phyloP scores from a whole-genome alignment of 176 grass and related monocot species.

The Tillandsia leiboldiana region DNA sequence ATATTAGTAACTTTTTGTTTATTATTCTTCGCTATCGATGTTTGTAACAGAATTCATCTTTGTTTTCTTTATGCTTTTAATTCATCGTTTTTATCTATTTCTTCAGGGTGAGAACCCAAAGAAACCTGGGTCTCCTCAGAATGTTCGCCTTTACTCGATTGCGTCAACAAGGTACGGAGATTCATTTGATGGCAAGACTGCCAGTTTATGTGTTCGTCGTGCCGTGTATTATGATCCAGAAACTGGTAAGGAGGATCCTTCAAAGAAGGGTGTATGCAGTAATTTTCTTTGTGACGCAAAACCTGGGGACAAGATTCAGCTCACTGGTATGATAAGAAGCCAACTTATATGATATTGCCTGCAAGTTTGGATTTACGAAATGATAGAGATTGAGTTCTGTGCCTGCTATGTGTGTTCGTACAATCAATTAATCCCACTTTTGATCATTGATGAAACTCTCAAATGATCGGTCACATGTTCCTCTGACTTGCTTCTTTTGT shows the following conservation, averaged over 20 bases:
- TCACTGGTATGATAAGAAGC: slow-evolving; percentile 48
- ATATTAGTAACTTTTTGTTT: neutral
- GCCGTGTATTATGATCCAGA: slow-evolving; percentile 90
- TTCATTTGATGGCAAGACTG: slow-evolving; percentile 75
- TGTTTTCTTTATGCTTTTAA: neutral
- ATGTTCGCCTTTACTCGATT: slow-evolving; percentile 89
- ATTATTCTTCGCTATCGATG: neutral
- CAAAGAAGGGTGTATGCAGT: slow-evolving; percentile 90
- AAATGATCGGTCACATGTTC: neutral
- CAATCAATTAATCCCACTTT: neutral
- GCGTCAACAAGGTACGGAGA: slow-evolving; percentile 92
- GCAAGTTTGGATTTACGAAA: neutral
- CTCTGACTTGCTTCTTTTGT: neutral
- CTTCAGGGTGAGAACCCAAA: slow-evolving; percentile 84
- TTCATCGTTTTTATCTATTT: slow-evolving; percentile 5
- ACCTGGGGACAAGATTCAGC: slow-evolving; percentile 74
- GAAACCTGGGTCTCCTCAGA: slow-evolving; percentile 74
- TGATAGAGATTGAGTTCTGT: neutral
- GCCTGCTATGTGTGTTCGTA: neutral
- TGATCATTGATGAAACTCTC: neutral
- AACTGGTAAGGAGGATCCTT: slow-evolving; percentile 78
- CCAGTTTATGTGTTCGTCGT: slow-evolving; percentile 73
- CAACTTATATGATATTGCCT: neutral
- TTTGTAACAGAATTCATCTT: neutral
- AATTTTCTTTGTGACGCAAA: slow-evolving; percentile 90